phyloP scores from a whole-genome alignment of 257 asterid species.

The Solanum microdontum region DNA sequence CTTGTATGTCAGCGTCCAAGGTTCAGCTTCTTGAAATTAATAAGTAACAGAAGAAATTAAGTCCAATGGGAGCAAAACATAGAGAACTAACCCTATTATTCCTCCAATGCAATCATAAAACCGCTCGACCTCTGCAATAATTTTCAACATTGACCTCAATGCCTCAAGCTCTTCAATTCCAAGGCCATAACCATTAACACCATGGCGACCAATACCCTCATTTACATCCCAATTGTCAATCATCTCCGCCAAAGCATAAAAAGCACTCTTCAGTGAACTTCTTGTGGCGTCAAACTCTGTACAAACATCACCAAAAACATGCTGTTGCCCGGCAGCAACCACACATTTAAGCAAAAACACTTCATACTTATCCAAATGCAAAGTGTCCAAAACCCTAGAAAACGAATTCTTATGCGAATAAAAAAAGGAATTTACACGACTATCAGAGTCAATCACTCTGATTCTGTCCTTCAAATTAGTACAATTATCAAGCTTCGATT shows the following conservation, averaged over 20 bases:
- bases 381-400: conserved; percentile 20
- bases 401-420: conserved; percentile 27
- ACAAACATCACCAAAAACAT: conserved; percentile 42
- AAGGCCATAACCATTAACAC: conserved; percentile 9
- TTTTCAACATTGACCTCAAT: conserved; percentile 57
- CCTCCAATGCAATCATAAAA: conserved; percentile 97
- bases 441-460: conserved; percentile 40
- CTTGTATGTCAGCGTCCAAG: neutral
- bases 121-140: conserved; percentile 69
- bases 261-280: conserved; percentile 57
- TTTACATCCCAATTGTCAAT: conserved; percentile 70
- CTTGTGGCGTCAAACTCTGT: conserved; percentile 16
- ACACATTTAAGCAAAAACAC: conserved; percentile 70
- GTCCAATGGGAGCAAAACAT: neutral
- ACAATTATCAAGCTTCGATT: conserved; percentile 26
- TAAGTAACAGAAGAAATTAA: neutral
- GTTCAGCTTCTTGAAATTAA: neutral
- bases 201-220: conserved; percentile 1
- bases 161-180: conserved; percentile 37
- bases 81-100: conserved; percentile 67
- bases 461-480: conserved; percentile 34
- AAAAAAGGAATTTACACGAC: conserved; percentile 48
- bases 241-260: conserved; percentile 73
- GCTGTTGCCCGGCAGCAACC: conserved; percentile 83
- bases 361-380: conserved; percentile 44